A percentile compares a stretch with the other conserved stretches of the same genome.
These are phyloP conservation scores for Luffa acutangula DNA, from an alignment of 306 rosid species.

Conservation along the genomic window DNA sequence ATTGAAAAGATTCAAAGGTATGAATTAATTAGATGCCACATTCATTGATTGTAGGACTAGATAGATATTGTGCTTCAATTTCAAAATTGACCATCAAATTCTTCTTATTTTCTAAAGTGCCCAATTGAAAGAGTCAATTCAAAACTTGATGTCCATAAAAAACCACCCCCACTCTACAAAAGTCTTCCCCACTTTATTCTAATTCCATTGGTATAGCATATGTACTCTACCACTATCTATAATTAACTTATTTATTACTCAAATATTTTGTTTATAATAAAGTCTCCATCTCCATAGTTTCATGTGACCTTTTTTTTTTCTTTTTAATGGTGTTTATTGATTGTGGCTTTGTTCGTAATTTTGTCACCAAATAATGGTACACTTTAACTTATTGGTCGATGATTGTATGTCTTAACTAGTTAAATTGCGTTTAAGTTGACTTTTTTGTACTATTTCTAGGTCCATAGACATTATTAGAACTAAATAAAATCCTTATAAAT, in stretches of 20 bases:
- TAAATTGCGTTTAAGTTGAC: no score
- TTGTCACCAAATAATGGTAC: not conserved
- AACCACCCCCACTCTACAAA: not conserved
- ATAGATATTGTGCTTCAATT: not conserved
- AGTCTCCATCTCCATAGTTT: not conserved
- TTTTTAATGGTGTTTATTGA: not conserved
- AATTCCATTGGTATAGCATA: conserved; percentile 1
- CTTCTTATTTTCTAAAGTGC: not conserved
- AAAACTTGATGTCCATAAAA: not conserved
- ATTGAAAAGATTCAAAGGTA: not conserved
- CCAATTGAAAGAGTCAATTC: not conserved
- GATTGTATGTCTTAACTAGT: no score
- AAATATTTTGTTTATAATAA: not conserved
- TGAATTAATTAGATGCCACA: not conserved
- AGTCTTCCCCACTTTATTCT: conserved; percentile 6
- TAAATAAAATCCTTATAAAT: no score
- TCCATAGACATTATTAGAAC: not conserved
- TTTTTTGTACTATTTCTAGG: not conserved
- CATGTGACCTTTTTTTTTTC: not conserved
- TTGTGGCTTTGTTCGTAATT: not conserved
- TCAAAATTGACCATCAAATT: not conserved
- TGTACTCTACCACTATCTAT: not conserved
- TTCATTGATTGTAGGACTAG: not conserved
- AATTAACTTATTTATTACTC: not conserved
- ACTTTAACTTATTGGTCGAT: no score